These are phyloP conservation scores for Piromyces sp. DNA, from an alignment of 192 early-diverging fungal genomes.

Conservation along the genomic window DNA sequence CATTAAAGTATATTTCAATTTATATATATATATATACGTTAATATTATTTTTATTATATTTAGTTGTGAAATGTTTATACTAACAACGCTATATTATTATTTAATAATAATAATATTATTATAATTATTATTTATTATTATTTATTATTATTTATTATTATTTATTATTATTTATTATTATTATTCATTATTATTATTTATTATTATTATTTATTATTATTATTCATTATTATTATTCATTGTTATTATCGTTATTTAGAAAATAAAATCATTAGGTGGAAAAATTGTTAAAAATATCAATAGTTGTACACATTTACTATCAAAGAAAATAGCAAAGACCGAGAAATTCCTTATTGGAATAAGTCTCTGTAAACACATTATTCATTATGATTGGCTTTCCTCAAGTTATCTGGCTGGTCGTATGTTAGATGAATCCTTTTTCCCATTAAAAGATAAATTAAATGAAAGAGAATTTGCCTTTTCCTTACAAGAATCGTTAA, in stretches of 20 bases:
- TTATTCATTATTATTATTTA: too few relatives aligned
- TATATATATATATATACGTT: too few relatives aligned
- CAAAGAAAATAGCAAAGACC: constrained; percentile 29
- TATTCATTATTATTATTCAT: too few relatives aligned
- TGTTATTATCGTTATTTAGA: constrained; percentile 10
- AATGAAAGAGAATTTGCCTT: neutral
- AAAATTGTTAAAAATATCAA: constrained; percentile 21
- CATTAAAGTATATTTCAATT: neutral
- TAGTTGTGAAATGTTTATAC: too few relatives aligned
- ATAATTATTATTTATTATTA: too few relatives aligned
- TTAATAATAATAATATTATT: too few relatives aligned
- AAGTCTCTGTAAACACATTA: constrained; percentile 5
- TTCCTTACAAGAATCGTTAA: neutral
- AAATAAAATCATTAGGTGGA: constrained; percentile 29
- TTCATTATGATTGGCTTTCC: constrained; percentile 9
- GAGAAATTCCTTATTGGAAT: constrained; percentile 25
- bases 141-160: too few relatives aligned
- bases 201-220: too few relatives aligned
- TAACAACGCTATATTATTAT: too few relatives aligned
- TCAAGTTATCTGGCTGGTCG: neutral
- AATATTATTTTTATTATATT: too few relatives aligned
- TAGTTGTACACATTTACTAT: constrained; percentile 36
- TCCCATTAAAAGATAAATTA: neutral
- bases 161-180: too few relatives aligned
- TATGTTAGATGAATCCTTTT: neutral